Conservation (phyloP, 2,329 filamentous ascomycete species). For the Phaeosphaeriaceae sp. region DNA sequence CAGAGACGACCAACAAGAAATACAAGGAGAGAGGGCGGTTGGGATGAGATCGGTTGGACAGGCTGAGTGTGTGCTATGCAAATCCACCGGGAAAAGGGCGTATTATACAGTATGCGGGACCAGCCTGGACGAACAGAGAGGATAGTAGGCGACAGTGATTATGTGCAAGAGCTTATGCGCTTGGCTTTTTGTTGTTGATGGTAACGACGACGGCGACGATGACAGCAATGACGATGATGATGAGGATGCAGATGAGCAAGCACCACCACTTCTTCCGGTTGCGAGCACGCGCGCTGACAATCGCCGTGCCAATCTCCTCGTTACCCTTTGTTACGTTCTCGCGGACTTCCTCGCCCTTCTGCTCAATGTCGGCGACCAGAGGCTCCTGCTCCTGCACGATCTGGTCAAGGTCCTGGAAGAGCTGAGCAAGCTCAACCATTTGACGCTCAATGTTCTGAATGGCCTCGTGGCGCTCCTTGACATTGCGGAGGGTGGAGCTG, state of each 20-base stretch:
- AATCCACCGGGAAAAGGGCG: constrained; percentile 18
- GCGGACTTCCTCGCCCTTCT: constrained; percentile 84
- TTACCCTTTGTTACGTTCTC: constrained; percentile 87
- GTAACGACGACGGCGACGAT: constrained; percentile 49
- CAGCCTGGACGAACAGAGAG: constrained; percentile 18
- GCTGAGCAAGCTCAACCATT: constrained; percentile 83
- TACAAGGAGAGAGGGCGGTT: background rate
- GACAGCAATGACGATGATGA: constrained; percentile 48
- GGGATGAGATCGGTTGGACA: constrained; percentile 1
- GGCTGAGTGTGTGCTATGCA: constrained; percentile 10
- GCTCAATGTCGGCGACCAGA: constrained; percentile 80
- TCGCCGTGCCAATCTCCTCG: constrained; percentile 79
- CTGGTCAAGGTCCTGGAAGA: constrained; percentile 89
- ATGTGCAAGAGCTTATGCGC: constrained; percentile 8
- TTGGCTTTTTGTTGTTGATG: constrained; percentile 8
- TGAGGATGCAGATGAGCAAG: constrained; percentile 68
- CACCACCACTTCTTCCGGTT: constrained; percentile 97
- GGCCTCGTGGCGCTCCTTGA: constrained; percentile 81
- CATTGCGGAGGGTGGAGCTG: constrained; percentile 77
- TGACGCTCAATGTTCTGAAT: constrained; percentile 92
- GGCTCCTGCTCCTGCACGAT: constrained; percentile 87
- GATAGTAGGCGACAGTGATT: constrained; percentile 26
- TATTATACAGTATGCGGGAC: constrained; percentile 24
- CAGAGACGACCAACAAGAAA: background rate
- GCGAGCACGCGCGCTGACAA: constrained; percentile 72